These are phyloP conservation scores for Puccinia brachypodii DNA, from an alignment of 1,284 basidiomycete species.

Conservation along the genomic window DNA sequence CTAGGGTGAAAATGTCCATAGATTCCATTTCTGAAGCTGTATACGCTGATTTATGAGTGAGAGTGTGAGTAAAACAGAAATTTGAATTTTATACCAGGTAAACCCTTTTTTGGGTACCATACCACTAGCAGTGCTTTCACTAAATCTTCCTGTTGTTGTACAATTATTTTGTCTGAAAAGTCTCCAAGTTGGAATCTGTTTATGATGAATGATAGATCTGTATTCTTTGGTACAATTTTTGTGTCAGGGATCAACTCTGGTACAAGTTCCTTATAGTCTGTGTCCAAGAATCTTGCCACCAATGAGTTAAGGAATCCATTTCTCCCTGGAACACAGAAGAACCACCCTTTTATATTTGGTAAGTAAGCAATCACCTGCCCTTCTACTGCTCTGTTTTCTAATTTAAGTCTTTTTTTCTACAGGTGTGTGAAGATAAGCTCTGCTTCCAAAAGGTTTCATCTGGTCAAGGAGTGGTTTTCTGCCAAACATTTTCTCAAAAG, in stretches of 20 bases:
- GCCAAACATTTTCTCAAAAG: not conserved
- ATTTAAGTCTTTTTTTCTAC: not conserved
- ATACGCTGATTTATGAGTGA: too few species aligned
- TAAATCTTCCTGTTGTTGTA: not conserved
- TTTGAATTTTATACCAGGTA: too few species aligned
- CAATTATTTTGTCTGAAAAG: not conserved
- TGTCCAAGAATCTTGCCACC: not conserved
- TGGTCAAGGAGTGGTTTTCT: not conserved
- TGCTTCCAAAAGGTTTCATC: not conserved
- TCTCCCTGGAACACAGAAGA: not conserved
- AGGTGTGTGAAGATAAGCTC: not conserved
- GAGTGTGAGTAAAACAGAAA: too few species aligned
- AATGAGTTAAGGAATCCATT: not conserved
- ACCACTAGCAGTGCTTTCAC: not conserved
- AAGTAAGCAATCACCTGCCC: not conserved
- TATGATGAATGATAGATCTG: not conserved
- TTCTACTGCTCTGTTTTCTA: not conserved
- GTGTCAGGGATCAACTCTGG: not conserved
- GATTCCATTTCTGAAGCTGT: too few species aligned
- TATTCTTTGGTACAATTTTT: not conserved
- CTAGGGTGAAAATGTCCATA: too few species aligned
- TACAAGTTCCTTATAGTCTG: not conserved
- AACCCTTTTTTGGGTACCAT: too few species aligned
- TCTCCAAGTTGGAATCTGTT: not conserved
- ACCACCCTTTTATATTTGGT: not conserved